Percentiles rank a stretch among this genome's conserved stretches.
These are phyloP conservation scores for Casaregolazyma lundiana DNA, from an alignment of 1,139 yeast genomes.

Conservation along the genomic window DNA sequence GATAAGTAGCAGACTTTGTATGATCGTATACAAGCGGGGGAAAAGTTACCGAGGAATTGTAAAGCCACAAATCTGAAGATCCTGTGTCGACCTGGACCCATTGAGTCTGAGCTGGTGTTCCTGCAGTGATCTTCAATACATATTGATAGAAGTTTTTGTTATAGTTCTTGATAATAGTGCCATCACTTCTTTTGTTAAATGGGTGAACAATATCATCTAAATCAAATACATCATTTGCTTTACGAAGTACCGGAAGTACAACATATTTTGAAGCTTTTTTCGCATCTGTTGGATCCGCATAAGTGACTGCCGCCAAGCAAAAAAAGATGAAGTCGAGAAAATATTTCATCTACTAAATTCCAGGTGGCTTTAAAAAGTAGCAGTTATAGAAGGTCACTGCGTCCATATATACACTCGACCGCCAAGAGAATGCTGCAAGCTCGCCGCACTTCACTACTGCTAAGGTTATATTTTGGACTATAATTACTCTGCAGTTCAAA, in stretches of 20 bases:
- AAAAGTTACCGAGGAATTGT: constrained; percentile 30
- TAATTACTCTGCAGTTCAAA: too few relatives aligned
- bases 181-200: not conserved
- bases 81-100: constrained; percentile 44
- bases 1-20: constrained; percentile 22
- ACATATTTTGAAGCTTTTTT: not conserved
- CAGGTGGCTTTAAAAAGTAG: too few relatives aligned
- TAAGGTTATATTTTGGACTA: too few relatives aligned
- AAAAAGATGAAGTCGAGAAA: too few relatives aligned
- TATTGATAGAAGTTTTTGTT: constrained; percentile 26
- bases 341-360: too few relatives aligned
- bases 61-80: constrained; percentile 44
- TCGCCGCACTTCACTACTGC: too few relatives aligned
- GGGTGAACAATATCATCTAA: not conserved
- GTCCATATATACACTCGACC: too few relatives aligned
- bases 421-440: too few relatives aligned
- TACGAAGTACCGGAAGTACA: not conserved
- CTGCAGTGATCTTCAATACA: constrained; percentile 41
- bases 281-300: not conserved
- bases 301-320: too few relatives aligned
- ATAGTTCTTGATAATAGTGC: not conserved
- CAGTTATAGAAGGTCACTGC: too few relatives aligned
- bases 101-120: constrained; percentile 38
- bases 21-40: constrained; percentile 20
- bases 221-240: not conserved